phyloP scores from a whole-genome alignment of 345 rosid species.

The Hevea brasiliensis region DNA sequence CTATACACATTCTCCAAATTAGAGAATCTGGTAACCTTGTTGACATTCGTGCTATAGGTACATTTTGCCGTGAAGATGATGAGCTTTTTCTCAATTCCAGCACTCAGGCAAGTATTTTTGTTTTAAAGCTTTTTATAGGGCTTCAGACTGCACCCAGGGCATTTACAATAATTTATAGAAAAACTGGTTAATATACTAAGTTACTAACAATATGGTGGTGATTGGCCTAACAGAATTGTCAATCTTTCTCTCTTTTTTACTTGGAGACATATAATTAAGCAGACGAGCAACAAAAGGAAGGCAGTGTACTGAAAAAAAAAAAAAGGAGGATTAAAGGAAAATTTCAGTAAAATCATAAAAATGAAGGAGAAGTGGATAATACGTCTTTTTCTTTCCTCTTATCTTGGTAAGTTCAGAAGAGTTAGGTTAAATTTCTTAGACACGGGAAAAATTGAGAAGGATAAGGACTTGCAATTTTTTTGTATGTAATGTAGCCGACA shows the following conservation, averaged over 20 bases:
- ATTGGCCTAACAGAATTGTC: not conserved
- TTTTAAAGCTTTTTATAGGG: slow-evolving; percentile 21
- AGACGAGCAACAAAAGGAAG: not conserved
- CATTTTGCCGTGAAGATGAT: slow-evolving; percentile 86
- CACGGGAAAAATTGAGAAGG: too few species aligned
- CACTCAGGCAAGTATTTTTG: slow-evolving; percentile 58
- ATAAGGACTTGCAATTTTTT: not conserved
- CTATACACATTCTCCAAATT: slow-evolving; percentile 80
- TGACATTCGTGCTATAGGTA: slow-evolving; percentile 81
- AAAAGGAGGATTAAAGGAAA: not conserved
- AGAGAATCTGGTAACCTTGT: slow-evolving; percentile 89
- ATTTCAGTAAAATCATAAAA: not conserved
- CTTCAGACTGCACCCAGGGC: not conserved
- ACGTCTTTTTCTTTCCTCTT: not conserved
- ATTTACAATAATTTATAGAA: not conserved
- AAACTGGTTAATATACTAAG: not conserved
- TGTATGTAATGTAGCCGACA: not conserved
- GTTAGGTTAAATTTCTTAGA: not conserved
- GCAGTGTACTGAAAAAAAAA: not conserved
- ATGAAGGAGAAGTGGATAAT: not conserved
- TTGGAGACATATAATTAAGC: too few species aligned
- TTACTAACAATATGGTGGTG: too few species aligned
- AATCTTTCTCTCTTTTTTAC: not conserved
- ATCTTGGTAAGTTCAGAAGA: too few species aligned
- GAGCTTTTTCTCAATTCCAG: slow-evolving; percentile 83